Base-by-base conservation (phyloP, 352 stramenopile species). In the Pythium rishiriense region DNA sequence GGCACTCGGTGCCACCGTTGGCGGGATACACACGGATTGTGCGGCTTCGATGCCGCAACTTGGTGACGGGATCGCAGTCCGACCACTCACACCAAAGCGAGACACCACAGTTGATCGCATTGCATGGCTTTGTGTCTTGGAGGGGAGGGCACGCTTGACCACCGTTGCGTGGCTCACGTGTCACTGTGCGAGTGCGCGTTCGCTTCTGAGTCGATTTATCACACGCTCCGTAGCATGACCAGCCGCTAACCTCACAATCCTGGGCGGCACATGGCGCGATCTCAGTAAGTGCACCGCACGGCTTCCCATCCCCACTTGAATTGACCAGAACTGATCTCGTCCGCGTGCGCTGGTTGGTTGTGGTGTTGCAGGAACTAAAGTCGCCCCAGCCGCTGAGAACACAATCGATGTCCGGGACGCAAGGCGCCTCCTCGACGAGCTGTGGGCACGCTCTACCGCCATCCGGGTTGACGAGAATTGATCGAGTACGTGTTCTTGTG, bases 181-280 rank as follows among this genome's bases (percentile, higher is more conserved):
- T 65, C 8, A 87, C 41, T 1, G 45, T 69, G 5, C 83, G 78
- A 21, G 72, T 81, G 21, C 75, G 80, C 35, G 64, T 81, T 5
- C 78, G 75, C 1, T 73, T 79, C 4, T 70, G 61, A 8, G 51
- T 74, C 1, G 66, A 55, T 4, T 47, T 0, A 28, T 85, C 69
- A 43, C 83, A 92, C 2, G 39, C 10, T 0, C 69, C 77, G 52
- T 76, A 90, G 17, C 61, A 50, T 0, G 57, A 72, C 81, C 83
- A 92, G 5, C 79, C 80, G 9, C 64, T 87, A 0, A 88, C 75
- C 39, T 72, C 73, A 57, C 81, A 92, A 52, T 87, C 72, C 8
- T 73, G 68, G 3, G 68, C 24, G 0, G 72, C 58, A 37, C 82
- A 91, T 7, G 59, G 25, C 5, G 77, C 66, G 1, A 64, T 72